Base-by-base conservation (phyloP, 768 basidiomycete genomes). In the Daedalea quercina region DNA sequence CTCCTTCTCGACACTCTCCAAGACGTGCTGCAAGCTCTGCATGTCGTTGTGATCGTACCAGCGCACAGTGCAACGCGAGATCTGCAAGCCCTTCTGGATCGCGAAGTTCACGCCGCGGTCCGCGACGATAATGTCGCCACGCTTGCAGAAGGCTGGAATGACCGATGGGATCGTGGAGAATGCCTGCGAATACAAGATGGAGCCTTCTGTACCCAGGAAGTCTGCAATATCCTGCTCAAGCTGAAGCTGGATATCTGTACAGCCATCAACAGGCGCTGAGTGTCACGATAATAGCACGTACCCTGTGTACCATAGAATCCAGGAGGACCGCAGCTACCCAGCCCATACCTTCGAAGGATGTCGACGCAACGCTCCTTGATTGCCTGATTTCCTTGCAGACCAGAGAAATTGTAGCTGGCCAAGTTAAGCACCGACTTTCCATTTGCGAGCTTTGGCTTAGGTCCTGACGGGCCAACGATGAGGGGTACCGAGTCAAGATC, bases 41-140 rank as follows among this genome's bases (percentile, higher is more conserved):
- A 94, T 76, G 64, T 97, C 94, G 60, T 95, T 96, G 66, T 98
- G 96, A 60, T 97, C 94, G 66, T 82, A 99, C 92, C 92, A 99
- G 50, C 90, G 81, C 31, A 98, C 82, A 0, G 87, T 93, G 6
- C 85, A 90, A 37, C 96, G 85, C 19, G 87, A 90, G 54, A 97
- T 92, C 66, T 95, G 88, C 25, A 98, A 82, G 17, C 95, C 96
- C 69, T 94, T 95, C 67, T 97, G 94, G 51, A 97, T 90, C 15
- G 90, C 84, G 67, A 98, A 93, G 69, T 90, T 95, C 60, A 94
- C 85, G n/a, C 85, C 82, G n/a, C 92, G 84, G 69, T 99, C 95
- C 3, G 93, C 94, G n/a, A 99, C 90, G 63, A 99, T 94, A 63
- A 99, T 83, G 63, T 99, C 95, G 1, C 94, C 94, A 56, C 95